Conservation (phyloP, 2,329 filamentous ascomycete species). For the Epichloe uncinata region DNA sequence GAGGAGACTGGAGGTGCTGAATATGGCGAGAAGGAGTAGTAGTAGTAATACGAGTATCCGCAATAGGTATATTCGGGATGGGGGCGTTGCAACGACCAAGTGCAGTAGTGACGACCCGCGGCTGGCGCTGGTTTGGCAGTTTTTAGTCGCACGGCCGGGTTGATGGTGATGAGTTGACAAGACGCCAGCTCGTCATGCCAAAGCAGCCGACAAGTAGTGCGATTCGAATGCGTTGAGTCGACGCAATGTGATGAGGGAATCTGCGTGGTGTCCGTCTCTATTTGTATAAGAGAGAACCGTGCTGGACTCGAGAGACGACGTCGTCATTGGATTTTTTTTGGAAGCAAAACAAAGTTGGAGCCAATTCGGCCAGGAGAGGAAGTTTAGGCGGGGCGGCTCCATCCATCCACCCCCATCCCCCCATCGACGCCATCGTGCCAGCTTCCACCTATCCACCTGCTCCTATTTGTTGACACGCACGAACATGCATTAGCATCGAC, state of each 20-base stretch:
- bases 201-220: background rate
- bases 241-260: background rate
- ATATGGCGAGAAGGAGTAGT: background rate
- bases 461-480: no score
- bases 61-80: background rate
- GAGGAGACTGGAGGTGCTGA: background rate
- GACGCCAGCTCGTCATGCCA: background rate
- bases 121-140: background rate
- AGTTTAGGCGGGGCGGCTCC: constrained; percentile 3
- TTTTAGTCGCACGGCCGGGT: constrained; percentile 1
- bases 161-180: background rate
- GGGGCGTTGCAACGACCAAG: background rate
- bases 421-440: no score
- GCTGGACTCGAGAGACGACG: background rate
- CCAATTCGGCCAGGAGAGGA: constrained; percentile 4
- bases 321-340: background rate
- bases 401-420: background rate
- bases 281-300: background rate
- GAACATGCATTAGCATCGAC: no score
- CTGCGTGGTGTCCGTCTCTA: background rate
- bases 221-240: background rate
- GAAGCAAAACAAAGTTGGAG: background rate
- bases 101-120: background rate
- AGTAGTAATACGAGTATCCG: no score
- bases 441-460: no score